Evolutionary conservation across 2,329 filamentous ascomycete species (phyloP), one percentile per base, ranked within the genome.

Genomic region (Didymella keratinophila): DNA sequence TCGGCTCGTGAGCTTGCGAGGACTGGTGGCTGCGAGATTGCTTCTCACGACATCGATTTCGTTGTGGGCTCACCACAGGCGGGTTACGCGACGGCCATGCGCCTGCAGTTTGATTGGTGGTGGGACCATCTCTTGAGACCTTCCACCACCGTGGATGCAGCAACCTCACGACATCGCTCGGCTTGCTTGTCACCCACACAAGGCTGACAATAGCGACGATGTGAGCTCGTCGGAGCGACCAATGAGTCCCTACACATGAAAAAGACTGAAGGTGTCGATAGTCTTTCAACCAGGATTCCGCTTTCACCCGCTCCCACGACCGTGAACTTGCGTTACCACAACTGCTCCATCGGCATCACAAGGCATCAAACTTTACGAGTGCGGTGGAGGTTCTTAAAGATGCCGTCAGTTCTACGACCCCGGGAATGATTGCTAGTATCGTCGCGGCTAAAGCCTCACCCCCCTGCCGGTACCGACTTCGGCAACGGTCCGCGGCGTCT

Each of bases 401-500:
- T n/a, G 42, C 34, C 37, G 39, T 42, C 20, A 21, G 39, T 42
- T 42, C 39, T 41, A 36, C 10, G 23, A n/a, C 4, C 25, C 42
- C 42, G 28, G 41, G 32, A 21, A 36, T 36, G 45, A 58, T 53
- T 25, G 44, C 56, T 50, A 32, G 30, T 45, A n/a, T 44, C 50
- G 27, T 30, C 8, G 49, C 56, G 50, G 56, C 44, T 58, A 58
- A 53, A 53, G 39, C 56, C 37, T 53, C 30, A 52, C 4, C 27
- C 34, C 48, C 48, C 25, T 42, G 44, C 55, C 43, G 48, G 42
- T 36, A 18, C 32, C 16, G 14, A n/a, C n/a, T 27, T 53, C 55
- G 55, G 55, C 55, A 58, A 53, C 54, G 34, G 37, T 37, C 49
- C 56, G 50, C 34, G 56, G 50, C 50, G 44, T 50, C 32, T 49